A percentile compares a stretch with the other conserved stretches of the same genome.
phyloP scores from a whole-genome alignment of 106 monocot genomes.

The Dendrobium officinale region DNA sequence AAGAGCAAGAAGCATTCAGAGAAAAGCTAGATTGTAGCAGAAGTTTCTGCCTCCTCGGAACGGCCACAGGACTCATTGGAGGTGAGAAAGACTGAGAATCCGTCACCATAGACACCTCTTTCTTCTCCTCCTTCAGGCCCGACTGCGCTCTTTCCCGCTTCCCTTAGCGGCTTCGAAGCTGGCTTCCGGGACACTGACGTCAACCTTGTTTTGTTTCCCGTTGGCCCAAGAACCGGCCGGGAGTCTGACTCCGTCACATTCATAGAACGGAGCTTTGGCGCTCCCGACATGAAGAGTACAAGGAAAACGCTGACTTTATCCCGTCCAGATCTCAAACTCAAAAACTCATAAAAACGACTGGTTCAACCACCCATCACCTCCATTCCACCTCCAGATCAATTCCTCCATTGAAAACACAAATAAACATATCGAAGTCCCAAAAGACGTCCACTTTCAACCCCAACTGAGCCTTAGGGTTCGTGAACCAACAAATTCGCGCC shows the following conservation, averaged over 20 bases:
- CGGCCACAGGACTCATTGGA: neutral
- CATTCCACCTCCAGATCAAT: neutral
- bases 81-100: neutral
- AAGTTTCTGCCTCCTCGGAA: slow-evolving; percentile 18
- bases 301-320: neutral
- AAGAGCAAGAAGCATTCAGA: slow-evolving; percentile 21
- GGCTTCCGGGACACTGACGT: neutral
- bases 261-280: slow-evolving; percentile 10
- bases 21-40: slow-evolving; percentile 20
- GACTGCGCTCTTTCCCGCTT: neutral
- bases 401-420: neutral
- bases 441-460: neutral
- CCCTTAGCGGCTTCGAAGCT: slow-evolving; percentile 2
- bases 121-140: slow-evolving; percentile 9
- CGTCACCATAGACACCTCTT: neutral
- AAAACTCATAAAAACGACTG: slow-evolving; percentile 19
- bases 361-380: slow-evolving; percentile 45
- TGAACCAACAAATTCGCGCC: neutral
- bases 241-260: slow-evolving; percentile 11
- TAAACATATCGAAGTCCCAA: neutral
- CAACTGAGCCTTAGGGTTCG: neutral
- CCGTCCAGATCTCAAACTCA: neutral
- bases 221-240: slow-evolving; percentile 15
- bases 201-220: slow-evolving; percentile 16
- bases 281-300: slow-evolving; percentile 10